Conservation (phyloP, 805 yeast genomes). For the Candida khao-thaluensis region DNA sequence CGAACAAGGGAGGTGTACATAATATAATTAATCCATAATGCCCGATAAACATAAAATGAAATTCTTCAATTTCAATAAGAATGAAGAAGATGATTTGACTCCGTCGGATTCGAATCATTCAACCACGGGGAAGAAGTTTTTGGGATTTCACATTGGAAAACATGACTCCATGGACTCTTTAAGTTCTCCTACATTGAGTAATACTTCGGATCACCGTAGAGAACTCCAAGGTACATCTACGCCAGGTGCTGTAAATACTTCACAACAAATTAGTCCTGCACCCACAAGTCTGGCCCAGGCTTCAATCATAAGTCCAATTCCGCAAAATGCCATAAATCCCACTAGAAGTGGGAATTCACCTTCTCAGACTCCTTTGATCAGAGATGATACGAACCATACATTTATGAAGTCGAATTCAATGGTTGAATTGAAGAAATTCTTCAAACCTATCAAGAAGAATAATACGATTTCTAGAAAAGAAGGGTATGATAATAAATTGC, state of each 20-base stretch:
- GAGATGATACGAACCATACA: conserved; percentile 30
- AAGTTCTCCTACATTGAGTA: conserved; percentile 35
- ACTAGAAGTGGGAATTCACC: conserved; percentile 14
- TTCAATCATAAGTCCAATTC: conserved; percentile 9
- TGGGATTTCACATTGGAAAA: conserved; percentile 43
- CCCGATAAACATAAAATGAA: conserved; percentile 46
- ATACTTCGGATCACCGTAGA: conserved; percentile 27
- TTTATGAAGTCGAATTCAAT: conserved; percentile 48
- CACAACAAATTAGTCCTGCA: conserved; percentile 1
- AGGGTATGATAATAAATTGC: conserved; percentile 24
- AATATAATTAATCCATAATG: too few relatives aligned
- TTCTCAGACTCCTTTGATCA: conserved; percentile 13
- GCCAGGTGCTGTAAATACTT: background rate
- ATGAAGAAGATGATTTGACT: conserved; percentile 23
- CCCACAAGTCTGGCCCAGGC: conserved; percentile 8
- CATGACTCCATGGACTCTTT: conserved; percentile 40
- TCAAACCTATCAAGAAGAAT: conserved; percentile 52
- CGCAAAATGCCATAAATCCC: conserved; percentile 1
- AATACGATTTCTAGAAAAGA: conserved; percentile 19
- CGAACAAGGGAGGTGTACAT: conserved; percentile 1
- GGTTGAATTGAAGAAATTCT: conserved; percentile 72
- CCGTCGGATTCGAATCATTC: conserved; percentile 35
- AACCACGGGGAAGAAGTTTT: conserved; percentile 26
- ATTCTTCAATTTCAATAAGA: conserved; percentile 39
- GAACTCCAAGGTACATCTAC: conserved; percentile 5